phyloP scores from a whole-genome alignment of 2,329 filamentous ascomycete species.

The Lasiodiplodia sp. region DNA sequence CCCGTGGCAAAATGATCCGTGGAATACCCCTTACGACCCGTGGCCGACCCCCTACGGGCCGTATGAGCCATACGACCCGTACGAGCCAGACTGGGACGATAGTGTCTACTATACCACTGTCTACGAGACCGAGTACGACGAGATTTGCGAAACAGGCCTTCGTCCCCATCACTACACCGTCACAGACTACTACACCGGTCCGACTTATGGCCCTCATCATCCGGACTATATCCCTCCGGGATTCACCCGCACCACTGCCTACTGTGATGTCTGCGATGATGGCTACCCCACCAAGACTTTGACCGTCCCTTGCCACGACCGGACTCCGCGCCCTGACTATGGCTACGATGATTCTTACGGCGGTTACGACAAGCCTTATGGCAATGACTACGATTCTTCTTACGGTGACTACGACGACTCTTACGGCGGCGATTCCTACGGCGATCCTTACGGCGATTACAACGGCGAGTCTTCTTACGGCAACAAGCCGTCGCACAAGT shows the following conservation, averaged over 20 bases:
- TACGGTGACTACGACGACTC: background rate
- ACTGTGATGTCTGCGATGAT: conserved; percentile 1
- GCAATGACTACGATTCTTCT: background rate
- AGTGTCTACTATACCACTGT: conserved; percentile 4
- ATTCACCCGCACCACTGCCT: background rate
- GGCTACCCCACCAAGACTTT: background rate
- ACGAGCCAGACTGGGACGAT: background rate
- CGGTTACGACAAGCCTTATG: background rate
- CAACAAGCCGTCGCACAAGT: background rate
- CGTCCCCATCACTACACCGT: background rate
- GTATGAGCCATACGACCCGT: background rate
- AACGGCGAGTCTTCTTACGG: background rate
- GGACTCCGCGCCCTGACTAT: background rate
- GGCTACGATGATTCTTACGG: background rate
- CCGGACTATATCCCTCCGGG: conserved; percentile 3
- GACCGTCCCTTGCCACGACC: conserved; percentile 6
- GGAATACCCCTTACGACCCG: too few relatives aligned
- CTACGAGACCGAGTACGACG: conserved; percentile 15
- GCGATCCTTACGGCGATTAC: background rate
- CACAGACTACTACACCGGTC: background rate
- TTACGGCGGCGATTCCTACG: background rate
- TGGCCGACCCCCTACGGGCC: too few relatives aligned
- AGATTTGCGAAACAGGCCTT: conserved; percentile 5
- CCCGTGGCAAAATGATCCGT: too few relatives aligned
- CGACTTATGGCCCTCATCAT: background rate